Conservation (phyloP, 2,329 filamentous ascomycete species). For the Verticillium tricorpus region DNA sequence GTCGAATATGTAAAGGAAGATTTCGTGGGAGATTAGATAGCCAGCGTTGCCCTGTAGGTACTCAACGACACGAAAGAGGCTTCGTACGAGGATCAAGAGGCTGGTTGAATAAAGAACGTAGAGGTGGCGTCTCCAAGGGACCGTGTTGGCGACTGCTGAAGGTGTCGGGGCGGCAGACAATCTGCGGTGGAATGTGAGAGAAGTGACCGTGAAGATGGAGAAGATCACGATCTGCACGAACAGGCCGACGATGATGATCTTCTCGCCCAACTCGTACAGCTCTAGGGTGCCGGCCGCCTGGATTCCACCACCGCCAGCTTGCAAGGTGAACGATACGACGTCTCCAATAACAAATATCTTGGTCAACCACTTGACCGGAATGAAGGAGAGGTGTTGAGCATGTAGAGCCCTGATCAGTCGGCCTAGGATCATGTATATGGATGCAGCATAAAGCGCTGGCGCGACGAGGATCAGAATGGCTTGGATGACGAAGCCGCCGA, state of each 20-base stretch:
- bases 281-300: constrained; percentile 15
- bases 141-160: constrained; percentile 6
- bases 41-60: constrained; percentile 38
- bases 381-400: constrained; percentile 13
- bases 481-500: constrained; percentile 17
- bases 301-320: constrained; percentile 30
- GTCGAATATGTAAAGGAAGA: constrained; percentile 39
- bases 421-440: constrained; percentile 20
- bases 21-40: constrained; percentile 34
- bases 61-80: constrained; percentile 42
- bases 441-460: constrained; percentile 11
- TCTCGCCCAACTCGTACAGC: constrained; percentile 27
- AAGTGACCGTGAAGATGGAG: constrained; percentile 43
- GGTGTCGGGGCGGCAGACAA: constrained; percentile 13
- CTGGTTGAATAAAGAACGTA: constrained; percentile 25
- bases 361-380: constrained; percentile 30
- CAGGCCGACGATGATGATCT: constrained; percentile 47
- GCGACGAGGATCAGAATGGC: constrained; percentile 18
- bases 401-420: constrained; percentile 24
- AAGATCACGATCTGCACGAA: constrained; percentile 51
- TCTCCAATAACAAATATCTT: constrained; percentile 43
- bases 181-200: constrained; percentile 36
- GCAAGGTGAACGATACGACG: constrained; percentile 37
- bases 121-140: constrained; percentile 25
- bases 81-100: constrained; percentile 37